phyloP scores from a whole-genome alignment of 352 stramenopile genomes.

The Peronospora farinosa region DNA sequence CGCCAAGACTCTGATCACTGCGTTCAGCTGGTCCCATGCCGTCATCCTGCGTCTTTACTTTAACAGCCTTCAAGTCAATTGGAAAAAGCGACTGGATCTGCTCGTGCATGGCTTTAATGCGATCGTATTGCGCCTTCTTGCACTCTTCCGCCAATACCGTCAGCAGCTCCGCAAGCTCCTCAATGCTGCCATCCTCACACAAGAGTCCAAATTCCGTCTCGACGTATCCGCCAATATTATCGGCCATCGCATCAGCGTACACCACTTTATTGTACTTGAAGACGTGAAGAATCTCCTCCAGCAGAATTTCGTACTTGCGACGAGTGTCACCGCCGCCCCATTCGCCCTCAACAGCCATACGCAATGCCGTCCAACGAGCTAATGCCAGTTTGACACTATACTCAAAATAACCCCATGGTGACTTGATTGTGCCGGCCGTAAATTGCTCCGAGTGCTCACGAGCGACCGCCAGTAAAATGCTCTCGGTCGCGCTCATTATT shows the following conservation, averaged over 20 bases:
- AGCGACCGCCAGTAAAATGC: constrained; percentile 47
- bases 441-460: constrained; percentile 52
- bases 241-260: constrained; percentile 55
- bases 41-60: constrained; percentile 45
- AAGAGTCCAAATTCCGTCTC: constrained; percentile 72
- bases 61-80: constrained; percentile 76
- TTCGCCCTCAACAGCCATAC: constrained; percentile 78
- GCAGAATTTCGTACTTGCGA: constrained; percentile 76
- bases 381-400: constrained; percentile 75
- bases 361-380: constrained; percentile 73
- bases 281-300: constrained; percentile 70
- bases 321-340: constrained; percentile 76
- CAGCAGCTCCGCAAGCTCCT: constrained; percentile 65
- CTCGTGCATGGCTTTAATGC: constrained; percentile 62
- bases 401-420: constrained; percentile 79
- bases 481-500: constrained; percentile 38
- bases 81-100: constrained; percentile 66
- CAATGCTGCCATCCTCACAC: constrained; percentile 72
- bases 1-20: constrained; percentile 12
- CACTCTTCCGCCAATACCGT: constrained; percentile 62
- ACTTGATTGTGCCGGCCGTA: constrained; percentile 49
- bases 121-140: constrained; percentile 68
- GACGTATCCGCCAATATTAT: constrained; percentile 68
- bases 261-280: constrained; percentile 80
- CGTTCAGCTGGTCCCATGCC: constrained; percentile 15